phyloP scores from a whole-genome alignment of 768 basidiomycete genomes.

The Cyclocybe cylindracea region DNA sequence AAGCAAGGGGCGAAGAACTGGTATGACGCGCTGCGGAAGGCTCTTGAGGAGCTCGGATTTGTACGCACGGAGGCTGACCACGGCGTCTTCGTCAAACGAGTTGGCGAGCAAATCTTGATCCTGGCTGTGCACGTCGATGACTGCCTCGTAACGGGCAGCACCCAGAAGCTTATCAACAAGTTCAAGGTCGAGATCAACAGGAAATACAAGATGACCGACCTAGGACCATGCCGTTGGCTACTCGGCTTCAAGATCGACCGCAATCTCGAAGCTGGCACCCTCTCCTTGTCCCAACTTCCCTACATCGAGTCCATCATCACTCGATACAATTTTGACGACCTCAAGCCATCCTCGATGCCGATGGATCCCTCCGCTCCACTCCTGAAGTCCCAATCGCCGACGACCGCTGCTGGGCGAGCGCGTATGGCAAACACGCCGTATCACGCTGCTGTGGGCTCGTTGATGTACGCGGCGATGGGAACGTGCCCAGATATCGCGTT shows the following conservation, averaged over 20 bases:
- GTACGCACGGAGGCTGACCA: slow-evolving; percentile 17
- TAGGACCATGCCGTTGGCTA: slow-evolving; percentile 21
- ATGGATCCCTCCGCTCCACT: slow-evolving; percentile 11
- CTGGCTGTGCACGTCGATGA: slow-evolving; percentile 29
- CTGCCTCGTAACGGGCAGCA: slow-evolving; percentile 16
- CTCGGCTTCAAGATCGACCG: slow-evolving; percentile 31
- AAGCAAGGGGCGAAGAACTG: slow-evolving; percentile 30
- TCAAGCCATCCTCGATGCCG: slow-evolving; percentile 16
- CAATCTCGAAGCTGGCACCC: slow-evolving; percentile 18
- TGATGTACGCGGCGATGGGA: slow-evolving; percentile 16
- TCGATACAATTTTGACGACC: slow-evolving; percentile 17
- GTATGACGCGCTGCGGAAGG: slow-evolving; percentile 25
- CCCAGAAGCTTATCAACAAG: slow-evolving; percentile 5
- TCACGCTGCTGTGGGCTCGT: slow-evolving; percentile 6
- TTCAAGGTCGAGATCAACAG: slow-evolving; percentile 14
- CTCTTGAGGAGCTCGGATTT: slow-evolving; percentile 20
- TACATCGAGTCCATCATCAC: slow-evolving; percentile 29
- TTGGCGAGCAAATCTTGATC: slow-evolving; percentile 13
- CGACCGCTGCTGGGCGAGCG: not conserved
- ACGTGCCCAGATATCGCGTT: slow-evolving; percentile 21
- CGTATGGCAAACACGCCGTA: not conserved
- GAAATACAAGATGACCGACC: slow-evolving; percentile 14
- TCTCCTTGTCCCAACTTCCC: slow-evolving; percentile 28
- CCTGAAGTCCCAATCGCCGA: slow-evolving; percentile 1
- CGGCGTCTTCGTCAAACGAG: slow-evolving; percentile 21